These are phyloP conservation scores for Nemania sp. DNA, from an alignment of 2,329 filamentous ascomycete genomes.

Conservation along the genomic window DNA sequence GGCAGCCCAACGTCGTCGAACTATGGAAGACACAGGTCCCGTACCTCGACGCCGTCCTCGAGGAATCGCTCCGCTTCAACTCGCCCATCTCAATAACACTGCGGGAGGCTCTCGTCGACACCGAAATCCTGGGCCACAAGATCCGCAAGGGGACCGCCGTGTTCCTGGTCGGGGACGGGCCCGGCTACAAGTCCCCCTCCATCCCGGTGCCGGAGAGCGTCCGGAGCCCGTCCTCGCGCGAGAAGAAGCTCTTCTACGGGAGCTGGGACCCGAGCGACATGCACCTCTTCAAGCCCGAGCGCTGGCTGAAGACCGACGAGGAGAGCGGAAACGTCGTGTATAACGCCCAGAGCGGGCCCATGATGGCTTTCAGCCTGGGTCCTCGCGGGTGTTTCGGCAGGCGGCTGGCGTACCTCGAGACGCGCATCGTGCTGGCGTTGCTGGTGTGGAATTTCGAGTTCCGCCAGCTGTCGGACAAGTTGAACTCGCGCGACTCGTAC, in stretches of 20 bases:
- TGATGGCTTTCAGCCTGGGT: slow-evolving; percentile 29
- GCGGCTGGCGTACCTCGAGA: slow-evolving; percentile 31
- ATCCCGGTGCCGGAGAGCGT: slow-evolving; percentile 46
- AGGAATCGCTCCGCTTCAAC: slow-evolving; percentile 75
- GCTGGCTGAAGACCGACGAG: slow-evolving; percentile 30
- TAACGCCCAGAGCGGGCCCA: slow-evolving; percentile 26
- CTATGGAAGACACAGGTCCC: slow-evolving; percentile 51
- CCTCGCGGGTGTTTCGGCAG: slow-evolving; percentile 30
- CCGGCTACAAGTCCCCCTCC: slow-evolving; percentile 55
- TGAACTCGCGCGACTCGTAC: slow-evolving; percentile 17
- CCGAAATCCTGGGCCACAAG: slow-evolving; percentile 64
- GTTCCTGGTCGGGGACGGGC: slow-evolving; percentile 46
- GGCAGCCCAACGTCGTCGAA: slow-evolving; percentile 24
- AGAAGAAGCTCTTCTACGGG: slow-evolving; percentile 59
- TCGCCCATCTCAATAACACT: slow-evolving; percentile 73
- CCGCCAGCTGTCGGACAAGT: slow-evolving; percentile 4
- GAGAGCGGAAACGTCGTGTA: slow-evolving; percentile 16
- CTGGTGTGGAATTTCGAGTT: slow-evolving; percentile 36
- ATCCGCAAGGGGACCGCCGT: slow-evolving; percentile 72
- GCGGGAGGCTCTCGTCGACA: slow-evolving; percentile 67
- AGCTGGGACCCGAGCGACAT: slow-evolving; percentile 65
- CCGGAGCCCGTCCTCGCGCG: slow-evolving; percentile 56
- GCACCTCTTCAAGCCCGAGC: slow-evolving; percentile 29
- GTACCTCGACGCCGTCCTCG: slow-evolving; percentile 79
- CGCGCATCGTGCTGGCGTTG: slow-evolving; percentile 27